Base-by-base conservation (phyloP, 768 basidiomycete genomes). In the Mycena leptocephala region DNA sequence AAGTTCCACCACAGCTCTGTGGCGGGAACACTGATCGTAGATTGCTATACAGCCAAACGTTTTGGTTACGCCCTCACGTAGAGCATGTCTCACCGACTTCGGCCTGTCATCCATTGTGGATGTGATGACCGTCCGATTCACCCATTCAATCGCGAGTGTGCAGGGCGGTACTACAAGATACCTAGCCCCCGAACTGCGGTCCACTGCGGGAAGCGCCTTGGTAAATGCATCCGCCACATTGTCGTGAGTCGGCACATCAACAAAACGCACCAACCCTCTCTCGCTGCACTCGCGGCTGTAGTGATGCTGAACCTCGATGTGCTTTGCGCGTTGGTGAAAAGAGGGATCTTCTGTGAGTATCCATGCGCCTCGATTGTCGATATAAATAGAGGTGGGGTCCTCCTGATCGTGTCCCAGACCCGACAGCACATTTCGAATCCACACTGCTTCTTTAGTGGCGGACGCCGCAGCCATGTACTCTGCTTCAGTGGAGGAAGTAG, bases 221-320 rank as follows among this genome's bases (percentile, higher is more conserved):
- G 85, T 87, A 39, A 86, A 80, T 46, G 79, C 72, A 55, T 87
- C 82, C 3, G 84, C 83, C 0, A 80, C 13, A 51, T 83, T 85
- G 9, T 81, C 68, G 70, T 83, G 83, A 1, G 82, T 83, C 18
- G 85, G 72, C 3, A 81, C 51, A 69, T 85, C 83, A 4, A 81
- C 82, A 11, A 78, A 22, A 46, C 75, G 80, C 4, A 79, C 70
- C 1, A 41, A 24, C 22, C 72, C 64, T 4, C 63, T 56, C 13
- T 70, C 72, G 4, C 28, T 37, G 48, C 41, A 74, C 58, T 72
- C 70, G 2, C 76, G 63, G 46, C 51, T 76, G 56, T 67, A 76
- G 32, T 76, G 76, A 20, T 73, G 63, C 43, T 56, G 62, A 0
- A n/a, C 20, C 1, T 76, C 72, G 37, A 76, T 73, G 35, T 76